Percentiles rank a stretch among this genome's conserved stretches.
phyloP scores from a whole-genome alignment of 306 rosid species.

The Quercus cerris region DNA sequence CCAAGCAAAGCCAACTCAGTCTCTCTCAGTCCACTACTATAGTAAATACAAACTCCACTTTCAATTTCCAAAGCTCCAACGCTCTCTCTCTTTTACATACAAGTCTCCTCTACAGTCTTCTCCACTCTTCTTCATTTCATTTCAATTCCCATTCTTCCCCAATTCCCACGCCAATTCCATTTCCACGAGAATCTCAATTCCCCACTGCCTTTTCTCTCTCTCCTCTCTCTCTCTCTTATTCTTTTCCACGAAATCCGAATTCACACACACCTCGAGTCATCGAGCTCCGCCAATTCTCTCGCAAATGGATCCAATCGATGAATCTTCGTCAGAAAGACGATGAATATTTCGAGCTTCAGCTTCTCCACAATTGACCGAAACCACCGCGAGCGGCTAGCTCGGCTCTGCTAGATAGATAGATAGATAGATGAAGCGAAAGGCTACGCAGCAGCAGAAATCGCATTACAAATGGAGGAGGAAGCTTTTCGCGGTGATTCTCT shows the following conservation, averaged over 20 bases:
- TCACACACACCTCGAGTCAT: background rate
- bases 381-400: background rate
- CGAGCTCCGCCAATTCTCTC: conserved; percentile 9
- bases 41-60: no score
- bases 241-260: conserved; percentile 12
- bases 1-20: background rate
- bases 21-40: no score
- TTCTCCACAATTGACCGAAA: background rate
- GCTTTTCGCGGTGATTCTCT: conserved; percentile 39
- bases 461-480: conserved; percentile 76
- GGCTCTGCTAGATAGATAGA: conserved; percentile 9
- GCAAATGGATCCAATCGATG: conserved; percentile 51
- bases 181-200: conserved; percentile 30
- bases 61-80: background rate
- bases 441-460: conserved; percentile 60
- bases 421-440: conserved; percentile 71
- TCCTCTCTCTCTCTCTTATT: background rate
- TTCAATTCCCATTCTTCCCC: conserved; percentile 20
- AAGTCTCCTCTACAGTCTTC: conserved; percentile 9
- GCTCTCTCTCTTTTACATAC: background rate
- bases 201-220: conserved; percentile 18
- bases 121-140: conserved; percentile 7
- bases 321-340: conserved; percentile 6
- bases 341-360: conserved; percentile 13
- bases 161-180: background rate